Conservation (phyloP, 345 rosid genomes). For the Gossypium bickii region DNA sequence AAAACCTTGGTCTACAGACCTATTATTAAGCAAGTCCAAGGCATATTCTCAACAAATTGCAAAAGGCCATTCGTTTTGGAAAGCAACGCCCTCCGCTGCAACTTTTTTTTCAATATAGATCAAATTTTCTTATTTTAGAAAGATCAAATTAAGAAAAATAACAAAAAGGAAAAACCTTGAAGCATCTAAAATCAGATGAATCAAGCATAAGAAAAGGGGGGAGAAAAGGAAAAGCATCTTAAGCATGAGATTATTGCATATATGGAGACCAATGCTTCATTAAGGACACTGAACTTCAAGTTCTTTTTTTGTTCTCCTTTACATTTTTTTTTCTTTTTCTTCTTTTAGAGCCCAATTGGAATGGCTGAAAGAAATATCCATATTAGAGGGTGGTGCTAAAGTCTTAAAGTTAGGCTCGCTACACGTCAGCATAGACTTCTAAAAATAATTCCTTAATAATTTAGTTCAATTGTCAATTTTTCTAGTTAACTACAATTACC, state of each 20-base stretch:
- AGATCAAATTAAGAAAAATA: too few relatives aligned
- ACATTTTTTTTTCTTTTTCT: background rate
- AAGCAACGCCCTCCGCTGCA: constrained; percentile 57
- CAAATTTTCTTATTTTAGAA: background rate
- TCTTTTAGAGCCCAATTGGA: too few relatives aligned
- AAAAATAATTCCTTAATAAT: too few relatives aligned
- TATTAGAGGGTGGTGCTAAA: too few relatives aligned
- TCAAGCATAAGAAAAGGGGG: background rate
- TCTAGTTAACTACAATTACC: too few relatives aligned
- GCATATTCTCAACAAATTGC: background rate
- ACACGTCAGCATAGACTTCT: too few relatives aligned
- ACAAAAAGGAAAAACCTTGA: background rate
- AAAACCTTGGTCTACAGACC: too few relatives aligned
- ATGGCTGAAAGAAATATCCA: too few relatives aligned
- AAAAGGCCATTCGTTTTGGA: constrained; percentile 85
- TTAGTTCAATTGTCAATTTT: too few relatives aligned
- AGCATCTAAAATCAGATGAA: background rate
- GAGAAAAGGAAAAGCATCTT: constrained; percentile 31
- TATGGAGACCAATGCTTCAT: constrained; percentile 50
- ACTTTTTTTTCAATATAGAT: constrained; percentile 30
- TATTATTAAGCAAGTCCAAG: too few relatives aligned
- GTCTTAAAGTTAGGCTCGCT: too few relatives aligned
- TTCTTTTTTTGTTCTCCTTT: background rate
- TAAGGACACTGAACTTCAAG: constrained; percentile 49
- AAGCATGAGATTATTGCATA: constrained; percentile 72